Percentiles rank a stretch among this genome's conserved stretches.
phyloP scores from a whole-genome alignment of 2,329 filamentous ascomycete genomes.

The Elsinoe fawcettii region DNA sequence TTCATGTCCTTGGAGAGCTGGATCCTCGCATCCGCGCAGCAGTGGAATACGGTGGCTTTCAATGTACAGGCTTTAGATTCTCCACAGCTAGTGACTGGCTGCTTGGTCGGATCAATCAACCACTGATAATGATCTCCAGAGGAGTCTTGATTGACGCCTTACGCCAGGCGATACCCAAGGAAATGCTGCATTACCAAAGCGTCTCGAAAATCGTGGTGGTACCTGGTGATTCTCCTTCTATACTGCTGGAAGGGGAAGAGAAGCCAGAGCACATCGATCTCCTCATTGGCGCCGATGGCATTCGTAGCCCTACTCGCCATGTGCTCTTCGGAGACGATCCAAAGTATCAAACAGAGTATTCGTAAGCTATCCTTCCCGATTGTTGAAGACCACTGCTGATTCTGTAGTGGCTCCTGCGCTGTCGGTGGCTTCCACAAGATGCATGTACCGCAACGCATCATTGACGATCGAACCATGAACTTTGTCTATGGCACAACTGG shows the following conservation, averaged over 20 bases:
- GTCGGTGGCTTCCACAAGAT: slow-evolving; percentile 40
- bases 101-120: not conserved
- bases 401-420: slow-evolving; percentile 24
- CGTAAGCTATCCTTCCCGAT: not conserved
- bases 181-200: slow-evolving; percentile 35
- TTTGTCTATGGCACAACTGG: slow-evolving; percentile 42
- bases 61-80: slow-evolving; percentile 10
- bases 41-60: slow-evolving; percentile 4
- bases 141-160: slow-evolving; percentile 42
- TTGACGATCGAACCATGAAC: slow-evolving; percentile 31
- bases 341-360: slow-evolving; percentile 26
- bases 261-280: slow-evolving; percentile 18
- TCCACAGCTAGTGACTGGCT: slow-evolving; percentile 2
- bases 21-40: slow-evolving; percentile 3
- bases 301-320: slow-evolving; percentile 18
- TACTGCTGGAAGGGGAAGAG: slow-evolving; percentile 27
- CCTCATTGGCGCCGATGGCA: slow-evolving; percentile 26
- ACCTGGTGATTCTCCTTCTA: slow-evolving; percentile 1
- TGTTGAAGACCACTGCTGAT: not conserved
- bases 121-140: not conserved
- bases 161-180: slow-evolving; percentile 36
- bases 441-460: slow-evolving; percentile 27
- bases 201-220: not conserved
- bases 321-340: slow-evolving; percentile 31
- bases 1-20: not conserved